Conservation (phyloP, 176 grass and related monocot genomes). For the Phoenix roebelenii region DNA sequence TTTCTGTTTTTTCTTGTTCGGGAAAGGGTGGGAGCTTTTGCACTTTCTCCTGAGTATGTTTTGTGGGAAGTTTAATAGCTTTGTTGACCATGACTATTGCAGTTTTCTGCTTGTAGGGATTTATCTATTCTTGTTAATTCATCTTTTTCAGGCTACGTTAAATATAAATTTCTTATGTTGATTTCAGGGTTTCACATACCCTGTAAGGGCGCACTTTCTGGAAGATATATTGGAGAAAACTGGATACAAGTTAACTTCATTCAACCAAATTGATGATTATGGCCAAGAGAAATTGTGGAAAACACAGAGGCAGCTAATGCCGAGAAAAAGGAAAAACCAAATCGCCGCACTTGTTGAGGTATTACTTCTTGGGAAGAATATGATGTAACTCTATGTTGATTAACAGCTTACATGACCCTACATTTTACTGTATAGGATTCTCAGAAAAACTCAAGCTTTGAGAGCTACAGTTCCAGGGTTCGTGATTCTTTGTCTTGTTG, state of each 20-base stretch:
- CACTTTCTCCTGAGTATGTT: too few relatives aligned
- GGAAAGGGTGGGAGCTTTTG: too few relatives aligned
- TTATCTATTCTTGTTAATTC: too few relatives aligned
- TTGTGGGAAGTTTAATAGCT: too few relatives aligned
- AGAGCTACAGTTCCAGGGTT: conserved; percentile 66
- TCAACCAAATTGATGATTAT: conserved; percentile 94
- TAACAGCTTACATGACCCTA: conserved; percentile 19
- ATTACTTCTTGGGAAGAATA: conserved; percentile 16
- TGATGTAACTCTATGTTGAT: conserved; percentile 3
- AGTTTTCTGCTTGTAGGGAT: too few relatives aligned
- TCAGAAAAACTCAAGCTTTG: conserved; percentile 65
- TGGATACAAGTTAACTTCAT: conserved; percentile 83
- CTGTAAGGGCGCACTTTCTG: conserved; percentile 83
- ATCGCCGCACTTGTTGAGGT: conserved; percentile 91
- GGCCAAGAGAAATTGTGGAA: conserved; percentile 99
- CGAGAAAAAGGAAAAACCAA: conserved; percentile 94
- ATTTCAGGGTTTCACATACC: conserved; percentile 81
- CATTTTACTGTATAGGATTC: conserved; percentile 53
- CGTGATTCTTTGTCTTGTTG: conserved; percentile 79
- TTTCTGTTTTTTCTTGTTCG: too few relatives aligned
- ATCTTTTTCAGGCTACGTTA: too few relatives aligned
- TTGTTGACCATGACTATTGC: too few relatives aligned
- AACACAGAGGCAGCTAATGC: conserved; percentile 73
- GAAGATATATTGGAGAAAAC: conserved; percentile 96
- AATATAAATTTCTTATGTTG: neutral